These are phyloP conservation scores for Salix dunnii DNA, from an alignment of 345 rosid species.

Conservation along the genomic window DNA sequence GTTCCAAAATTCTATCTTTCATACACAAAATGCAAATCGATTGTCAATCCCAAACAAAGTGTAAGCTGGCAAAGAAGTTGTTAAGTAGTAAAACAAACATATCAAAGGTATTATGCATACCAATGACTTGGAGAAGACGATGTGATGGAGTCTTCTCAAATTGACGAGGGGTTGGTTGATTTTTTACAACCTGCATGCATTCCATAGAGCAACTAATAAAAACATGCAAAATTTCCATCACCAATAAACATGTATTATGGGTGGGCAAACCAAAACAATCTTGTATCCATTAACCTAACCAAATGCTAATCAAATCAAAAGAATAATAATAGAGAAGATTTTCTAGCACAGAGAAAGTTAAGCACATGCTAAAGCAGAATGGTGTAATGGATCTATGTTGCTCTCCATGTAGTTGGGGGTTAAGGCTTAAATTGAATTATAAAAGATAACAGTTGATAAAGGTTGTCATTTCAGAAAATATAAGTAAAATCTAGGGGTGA, in stretches of 20 bases:
- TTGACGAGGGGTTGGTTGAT: conserved; percentile 56
- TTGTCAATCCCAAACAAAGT: neutral
- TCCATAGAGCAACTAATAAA: conserved; percentile 18
- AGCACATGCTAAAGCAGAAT: neutral
- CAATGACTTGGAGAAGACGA: conserved; percentile 83
- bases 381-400: neutral
- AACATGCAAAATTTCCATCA: conserved; percentile 1
- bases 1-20: neutral
- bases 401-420: neutral
- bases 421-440: neutral
- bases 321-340: neutral
- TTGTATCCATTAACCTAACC: neutral
- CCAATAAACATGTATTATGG: neutral
- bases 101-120: conserved; percentile 37
- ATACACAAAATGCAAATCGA: conserved; percentile 3
- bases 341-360: neutral
- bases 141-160: conserved; percentile 57
- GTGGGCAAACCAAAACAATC: neutral
- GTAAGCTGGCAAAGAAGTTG: neutral
- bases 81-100: neutral
- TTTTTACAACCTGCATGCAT: conserved; percentile 51
- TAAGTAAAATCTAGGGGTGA: neutral
- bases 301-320: neutral
- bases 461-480: neutral
- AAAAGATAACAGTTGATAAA: neutral